Evolutionary conservation across 2,329 filamentous ascomycete genomes (phyloP), one percentile per base, ranked within the genome.

Genomic region (Didymellaceae sp.): DNA sequence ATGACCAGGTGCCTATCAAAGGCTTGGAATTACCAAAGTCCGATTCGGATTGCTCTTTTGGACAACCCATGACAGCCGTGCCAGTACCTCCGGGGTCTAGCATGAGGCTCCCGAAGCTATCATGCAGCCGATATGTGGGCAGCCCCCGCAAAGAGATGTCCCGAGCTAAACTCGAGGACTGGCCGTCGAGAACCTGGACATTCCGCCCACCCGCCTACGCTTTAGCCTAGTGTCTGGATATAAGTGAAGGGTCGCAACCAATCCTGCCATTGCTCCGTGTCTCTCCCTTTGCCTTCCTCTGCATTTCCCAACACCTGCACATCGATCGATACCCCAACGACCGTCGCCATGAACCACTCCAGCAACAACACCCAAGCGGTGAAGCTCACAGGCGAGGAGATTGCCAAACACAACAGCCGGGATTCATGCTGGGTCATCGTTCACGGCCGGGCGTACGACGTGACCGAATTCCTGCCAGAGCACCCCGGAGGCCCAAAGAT

Each of bases 351-450:
- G 76, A 78, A 77, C 50, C 76, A 60, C 67, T 58, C 72, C 33
- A 74, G 71, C 67, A 75, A 74, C 58, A 54, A 74, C 55, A 75
- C 69, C 38, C 73, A 76, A 59, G 59, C 57, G 45, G 59, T 63
- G 26, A 77, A 78, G 72, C 76, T 80, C 59, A 76, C 72, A 4
- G 77, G 76, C 47, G 67, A 66, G 38, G 67, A 73, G 10, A 62
- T 90, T 52, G 84, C 85, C 46, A 79, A 91, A 77, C 93, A 97
- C 79, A 88, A 88, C 76, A 87, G 80, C 64, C 82, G 83, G 65
- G 85, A 96, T 63, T 93, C 90, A 90, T 78, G 75, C 61, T 90
- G 87, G 87, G 82, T 89, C 51, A 85, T 88, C 14, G 80, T 90
- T 17, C 82, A 89, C 67, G 81, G 81, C 35, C 80, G 82, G 61